Evolutionary conservation across 2,329 filamentous ascomycete genomes (phyloP).

Genomic region (Diaporthe capsici): DNA sequence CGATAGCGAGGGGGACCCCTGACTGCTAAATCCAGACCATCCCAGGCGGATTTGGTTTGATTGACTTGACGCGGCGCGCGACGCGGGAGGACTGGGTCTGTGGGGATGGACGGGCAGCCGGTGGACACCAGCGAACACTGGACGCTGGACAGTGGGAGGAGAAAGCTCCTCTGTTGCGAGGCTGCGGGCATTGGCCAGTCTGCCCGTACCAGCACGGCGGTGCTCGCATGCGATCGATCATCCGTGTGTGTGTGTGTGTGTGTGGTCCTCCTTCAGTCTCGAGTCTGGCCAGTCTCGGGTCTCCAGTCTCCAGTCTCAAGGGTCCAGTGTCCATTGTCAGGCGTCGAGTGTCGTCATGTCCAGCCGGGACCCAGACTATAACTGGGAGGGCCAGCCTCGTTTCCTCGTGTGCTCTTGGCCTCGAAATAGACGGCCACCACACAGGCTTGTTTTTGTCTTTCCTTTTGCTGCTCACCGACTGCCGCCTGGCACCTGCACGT

Average conservation of each 20-base stretch:
- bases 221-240: slow-evolving; percentile 30
- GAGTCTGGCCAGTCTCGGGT: slow-evolving; percentile 15
- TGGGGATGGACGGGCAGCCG: slow-evolving; percentile 12
- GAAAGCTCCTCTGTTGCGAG: slow-evolving; percentile 8
- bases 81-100: slow-evolving; percentile 30
- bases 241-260: not conserved
- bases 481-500: slow-evolving; percentile 35
- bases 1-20: slow-evolving; percentile 27
- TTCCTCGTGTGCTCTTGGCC: slow-evolving; percentile 22
- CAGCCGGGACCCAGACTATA: slow-evolving; percentile 17
- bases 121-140: not conserved
- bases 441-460: slow-evolving; percentile 11
- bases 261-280: not conserved
- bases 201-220: slow-evolving; percentile 26
- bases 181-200: slow-evolving; percentile 16
- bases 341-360: slow-evolving; percentile 35
- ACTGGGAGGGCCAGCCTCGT: slow-evolving; percentile 12
- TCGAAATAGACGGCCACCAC: slow-evolving; percentile 29
- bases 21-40: slow-evolving; percentile 11
- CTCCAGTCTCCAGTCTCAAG: slow-evolving; percentile 19
- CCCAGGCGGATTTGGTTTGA: slow-evolving; percentile 25
- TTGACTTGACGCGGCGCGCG: slow-evolving; percentile 32
- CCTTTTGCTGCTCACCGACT: slow-evolving; percentile 32
- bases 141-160: not conserved
- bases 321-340: slow-evolving; percentile 20